Conservation (phyloP, 768 basidiomycete species). For the Pisolithus marmoratus region DNA sequence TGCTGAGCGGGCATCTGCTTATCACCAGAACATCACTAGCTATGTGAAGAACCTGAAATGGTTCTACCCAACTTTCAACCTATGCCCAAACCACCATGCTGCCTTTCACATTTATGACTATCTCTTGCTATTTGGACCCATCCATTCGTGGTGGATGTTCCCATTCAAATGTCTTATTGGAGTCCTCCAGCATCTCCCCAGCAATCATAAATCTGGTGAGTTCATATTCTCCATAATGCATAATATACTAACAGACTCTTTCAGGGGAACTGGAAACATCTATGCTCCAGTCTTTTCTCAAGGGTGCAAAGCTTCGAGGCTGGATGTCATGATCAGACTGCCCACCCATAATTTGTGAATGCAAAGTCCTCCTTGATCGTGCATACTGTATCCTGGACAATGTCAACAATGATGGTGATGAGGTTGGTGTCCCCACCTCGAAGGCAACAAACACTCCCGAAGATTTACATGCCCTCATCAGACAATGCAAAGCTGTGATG, state of each 20-base stretch:
- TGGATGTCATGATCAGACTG: conserved; percentile 7
- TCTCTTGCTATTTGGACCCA: conserved; percentile 30
- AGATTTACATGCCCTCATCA: background rate
- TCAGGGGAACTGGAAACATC: conserved; percentile 6
- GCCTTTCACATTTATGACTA: conserved; percentile 29
- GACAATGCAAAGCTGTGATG: background rate
- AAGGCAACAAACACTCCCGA: background rate
- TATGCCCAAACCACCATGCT: conserved; percentile 26
- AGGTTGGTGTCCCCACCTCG: background rate
- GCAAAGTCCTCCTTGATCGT: conserved; percentile 2
- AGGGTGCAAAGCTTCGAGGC: conserved; percentile 6
- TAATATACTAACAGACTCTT: conserved; percentile 1
- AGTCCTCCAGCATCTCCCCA: conserved; percentile 27
- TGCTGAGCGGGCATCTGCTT: background rate
- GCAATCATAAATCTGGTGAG: conserved; percentile 27
- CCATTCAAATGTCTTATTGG: conserved; percentile 35
- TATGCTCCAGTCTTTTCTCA: conserved; percentile 10
- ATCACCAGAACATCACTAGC: conserved; percentile 8
- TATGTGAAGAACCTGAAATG: conserved; percentile 13
- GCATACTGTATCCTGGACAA: background rate
- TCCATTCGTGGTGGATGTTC: conserved; percentile 35
- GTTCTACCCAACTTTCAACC: conserved; percentile 13
- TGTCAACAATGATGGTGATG: background rate
- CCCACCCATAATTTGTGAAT: conserved; percentile 4
- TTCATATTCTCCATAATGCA: conserved; percentile 3